Evolutionary conservation across 805 yeast species (phyloP), one percentile per base, ranked within the genome.

Genomic region (Cyberlindnera subsufficiens): DNA sequence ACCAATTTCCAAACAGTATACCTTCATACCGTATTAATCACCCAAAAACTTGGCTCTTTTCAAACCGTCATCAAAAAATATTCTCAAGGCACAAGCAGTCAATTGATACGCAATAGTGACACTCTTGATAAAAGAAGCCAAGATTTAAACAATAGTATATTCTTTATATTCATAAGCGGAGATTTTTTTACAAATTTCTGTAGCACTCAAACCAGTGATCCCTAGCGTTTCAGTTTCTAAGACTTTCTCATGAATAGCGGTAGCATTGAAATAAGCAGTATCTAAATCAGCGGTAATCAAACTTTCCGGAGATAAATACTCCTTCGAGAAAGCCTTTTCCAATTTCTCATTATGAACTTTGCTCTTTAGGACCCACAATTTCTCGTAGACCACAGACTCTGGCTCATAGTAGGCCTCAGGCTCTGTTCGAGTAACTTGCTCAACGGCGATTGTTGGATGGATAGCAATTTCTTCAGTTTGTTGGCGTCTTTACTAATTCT

Each of bases 31-130:
- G 43, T 48, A 74, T 50, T 71, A 67, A 6, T 64, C 74, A 55
- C 82, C 89, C 46, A 79, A 65, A 40, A 57, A 65, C 49, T 69
- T 59, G 6, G 87, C 87, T 39, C 71, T 65, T 42, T 64, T 62
- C 42, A 81, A 62, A 5, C 85, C 88, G 40, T 74, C 72, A 17
- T 75, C 76, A 32, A 76, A 66, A 51, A 82, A 78, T 19, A 61
- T 50, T 42, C 61, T 64, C 5, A 58, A 45, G 9, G 55, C 42
- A 43, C 60, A 59, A 46, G 61, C 69, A 44, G 60, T 57, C 44
- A 79, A 59, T 51, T 78, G 83, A 46, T 77, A 82, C 1, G 79
- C 79, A 11, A 77, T 54, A 3, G 78, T 69, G 1, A 83, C 76
- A 36, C 85, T 60, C 51, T 79, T 78, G 49, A 77, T 69, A 56